phyloP scores from a whole-genome alignment of 495 filamentous ascomycete genomes.

The Hypoxylon lienhwacheense region DNA sequence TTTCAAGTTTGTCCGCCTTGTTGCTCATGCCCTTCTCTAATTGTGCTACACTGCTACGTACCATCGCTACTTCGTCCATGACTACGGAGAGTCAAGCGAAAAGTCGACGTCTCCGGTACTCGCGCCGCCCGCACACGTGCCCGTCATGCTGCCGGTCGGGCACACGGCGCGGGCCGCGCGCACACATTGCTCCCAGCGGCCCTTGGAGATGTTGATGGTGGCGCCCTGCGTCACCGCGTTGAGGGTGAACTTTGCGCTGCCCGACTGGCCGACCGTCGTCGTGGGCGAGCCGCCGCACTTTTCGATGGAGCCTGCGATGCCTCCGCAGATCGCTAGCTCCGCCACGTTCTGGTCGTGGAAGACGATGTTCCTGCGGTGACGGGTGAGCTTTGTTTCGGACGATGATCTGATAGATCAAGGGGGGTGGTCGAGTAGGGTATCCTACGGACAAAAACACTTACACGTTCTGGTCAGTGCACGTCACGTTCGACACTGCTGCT shows the following conservation, averaged over 20 bases:
- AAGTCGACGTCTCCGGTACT: constrained; percentile 53
- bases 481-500: constrained; percentile 38
- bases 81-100: constrained; percentile 40
- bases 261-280: constrained; percentile 46
- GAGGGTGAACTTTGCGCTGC: constrained; percentile 53
- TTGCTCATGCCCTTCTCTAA: too few species aligned
- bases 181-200: constrained; percentile 54
- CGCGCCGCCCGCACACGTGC: constrained; percentile 54
- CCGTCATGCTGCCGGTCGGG: constrained; percentile 48
- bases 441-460: constrained; percentile 24
- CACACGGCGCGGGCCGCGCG: constrained; percentile 52
- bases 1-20: too few species aligned
- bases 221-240: constrained; percentile 40
- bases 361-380: constrained; percentile 50
- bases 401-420: neutral
- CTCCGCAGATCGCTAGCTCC: constrained; percentile 56
- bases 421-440: neutral
- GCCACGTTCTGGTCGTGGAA: constrained; percentile 58
- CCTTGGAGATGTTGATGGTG: constrained; percentile 54
- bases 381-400: neutral
- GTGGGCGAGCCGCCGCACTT: constrained; percentile 47
- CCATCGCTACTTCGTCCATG: neutral
- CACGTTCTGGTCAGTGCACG: constrained; percentile 42
- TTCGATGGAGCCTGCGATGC: constrained; percentile 49
- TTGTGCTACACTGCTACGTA: neutral